A percentile compares a stretch with the other conserved stretches of the same genome.
phyloP scores from a whole-genome alignment of 129 eudicot genomes.

The Daucus carota region DNA sequence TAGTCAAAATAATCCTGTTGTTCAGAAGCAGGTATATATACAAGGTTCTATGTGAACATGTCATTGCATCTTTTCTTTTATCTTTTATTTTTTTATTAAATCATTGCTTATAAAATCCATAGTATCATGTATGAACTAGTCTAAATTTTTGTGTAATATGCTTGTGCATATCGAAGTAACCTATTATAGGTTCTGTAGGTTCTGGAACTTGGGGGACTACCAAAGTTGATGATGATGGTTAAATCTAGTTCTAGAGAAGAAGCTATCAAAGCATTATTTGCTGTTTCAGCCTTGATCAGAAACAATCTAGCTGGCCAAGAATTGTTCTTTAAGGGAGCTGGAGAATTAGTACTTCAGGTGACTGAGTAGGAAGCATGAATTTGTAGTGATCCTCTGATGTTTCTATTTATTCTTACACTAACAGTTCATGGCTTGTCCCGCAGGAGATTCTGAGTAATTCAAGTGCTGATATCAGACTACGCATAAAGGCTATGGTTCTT shows the following conservation, averaged over 20 bases:
- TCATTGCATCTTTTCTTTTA: not conserved
- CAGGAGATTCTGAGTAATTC: constrained; percentile 73
- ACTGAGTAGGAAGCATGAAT: constrained; percentile 8
- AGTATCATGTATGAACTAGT: constrained; percentile 1
- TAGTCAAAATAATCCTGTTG: constrained; percentile 75
- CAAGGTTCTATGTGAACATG: constrained; percentile 4
- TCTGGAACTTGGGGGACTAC: constrained; percentile 55
- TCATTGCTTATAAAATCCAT: not conserved
- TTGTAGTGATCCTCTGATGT: not conserved
- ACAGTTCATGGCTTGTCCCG: constrained; percentile 22
- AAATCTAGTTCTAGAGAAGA: constrained; percentile 50
- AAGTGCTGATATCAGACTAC: constrained; percentile 64
- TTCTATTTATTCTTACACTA: constrained; percentile 8
- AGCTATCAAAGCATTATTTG: constrained; percentile 78
- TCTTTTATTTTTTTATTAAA: not conserved
- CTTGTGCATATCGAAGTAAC: constrained; percentile 10
- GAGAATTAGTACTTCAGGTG: constrained; percentile 77
- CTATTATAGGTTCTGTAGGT: constrained; percentile 33
- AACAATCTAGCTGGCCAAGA: constrained; percentile 57
- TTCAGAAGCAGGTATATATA: constrained; percentile 70
- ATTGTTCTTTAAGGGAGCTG: constrained; percentile 55
- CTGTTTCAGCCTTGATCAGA: constrained; percentile 79
- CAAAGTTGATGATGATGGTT: constrained; percentile 59
- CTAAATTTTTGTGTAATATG: not conserved
- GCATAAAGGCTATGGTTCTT: constrained; percentile 56